These are phyloP conservation scores for Stylonectria norvegica DNA, from an alignment of 2,329 filamentous ascomycete genomes.

Conservation along the genomic window DNA sequence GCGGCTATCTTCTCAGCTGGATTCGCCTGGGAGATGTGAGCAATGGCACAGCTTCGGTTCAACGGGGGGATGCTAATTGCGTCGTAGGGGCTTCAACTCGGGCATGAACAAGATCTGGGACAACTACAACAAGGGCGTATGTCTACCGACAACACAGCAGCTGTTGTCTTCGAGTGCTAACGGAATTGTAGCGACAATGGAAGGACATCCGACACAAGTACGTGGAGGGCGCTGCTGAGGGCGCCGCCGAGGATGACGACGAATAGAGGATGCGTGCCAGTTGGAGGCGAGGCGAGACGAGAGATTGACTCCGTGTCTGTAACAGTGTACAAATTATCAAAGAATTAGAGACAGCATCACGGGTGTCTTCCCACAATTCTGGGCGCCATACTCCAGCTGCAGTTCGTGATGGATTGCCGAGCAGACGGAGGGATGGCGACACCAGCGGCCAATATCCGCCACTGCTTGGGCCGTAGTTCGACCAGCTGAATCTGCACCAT, in stretches of 20 bases:
- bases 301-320: slow-evolving; percentile 26
- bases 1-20: slow-evolving; percentile 80
- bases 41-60: slow-evolving; percentile 20
- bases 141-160: slow-evolving; percentile 42
- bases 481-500: background rate
- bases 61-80: slow-evolving; percentile 31
- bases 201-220: slow-evolving; percentile 97
- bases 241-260: slow-evolving; percentile 48
- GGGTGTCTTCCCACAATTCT: slow-evolving; percentile 12
- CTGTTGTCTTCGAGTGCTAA: slow-evolving; percentile 24
- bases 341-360: slow-evolving; percentile 29
- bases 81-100: slow-evolving; percentile 73
- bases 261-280: slow-evolving; percentile 17
- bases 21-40: slow-evolving; percentile 93
- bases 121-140: slow-evolving; percentile 83
- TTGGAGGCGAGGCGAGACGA: slow-evolving; percentile 15
- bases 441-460: background rate
- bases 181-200: slow-evolving; percentile 79
- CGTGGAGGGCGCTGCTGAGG: slow-evolving; percentile 64
- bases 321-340: slow-evolving; percentile 34
- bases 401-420: slow-evolving; percentile 8
- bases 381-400: too few relatives aligned
- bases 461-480: background rate
- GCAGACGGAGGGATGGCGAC: background rate
- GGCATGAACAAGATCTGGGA: slow-evolving; percentile 87